phyloP scores from a whole-genome alignment of 768 basidiomycete genomes.

The Imleria badia region DNA sequence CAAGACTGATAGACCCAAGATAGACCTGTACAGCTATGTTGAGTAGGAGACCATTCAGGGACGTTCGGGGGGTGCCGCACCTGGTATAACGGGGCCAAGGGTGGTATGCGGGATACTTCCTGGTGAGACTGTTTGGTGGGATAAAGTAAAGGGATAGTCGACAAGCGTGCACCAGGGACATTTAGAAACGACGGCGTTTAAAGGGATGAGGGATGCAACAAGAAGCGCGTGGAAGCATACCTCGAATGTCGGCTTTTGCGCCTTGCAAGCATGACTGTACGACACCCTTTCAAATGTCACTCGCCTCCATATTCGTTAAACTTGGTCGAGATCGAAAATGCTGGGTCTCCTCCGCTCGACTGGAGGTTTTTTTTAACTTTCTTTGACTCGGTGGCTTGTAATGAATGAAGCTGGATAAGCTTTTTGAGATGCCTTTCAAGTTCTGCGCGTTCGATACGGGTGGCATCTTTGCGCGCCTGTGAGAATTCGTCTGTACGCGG shows the following conservation, averaged over 20 bases:
- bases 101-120: conserved; percentile 56
- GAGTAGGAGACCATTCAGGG: not conserved
- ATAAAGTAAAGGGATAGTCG: conserved; percentile 4
- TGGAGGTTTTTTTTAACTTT: not conserved
- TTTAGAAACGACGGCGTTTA: conserved; percentile 65
- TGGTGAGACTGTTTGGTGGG: conserved; percentile 65
- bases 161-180: conserved; percentile 85
- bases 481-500: conserved; percentile 80
- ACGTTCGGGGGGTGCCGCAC: conserved; percentile 38
- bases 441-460: conserved; percentile 78
- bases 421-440: conserved; percentile 88
- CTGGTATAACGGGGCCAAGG: conserved; percentile 70
- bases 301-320: conserved; percentile 61
- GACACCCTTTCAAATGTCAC: conserved; percentile 70
- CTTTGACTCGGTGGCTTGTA: conserved; percentile 16
- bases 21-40: conserved; percentile 35
- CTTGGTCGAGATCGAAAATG: conserved; percentile 68
- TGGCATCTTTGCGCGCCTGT: conserved; percentile 44
- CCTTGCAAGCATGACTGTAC: conserved; percentile 42
- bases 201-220: not conserved
- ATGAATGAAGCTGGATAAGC: conserved; percentile 69
- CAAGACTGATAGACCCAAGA: conserved; percentile 69
- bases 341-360: conserved; percentile 52
- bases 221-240: conserved; percentile 38
- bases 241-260: conserved; percentile 65